Evolutionary conservation across 2,329 filamentous ascomycete species (phyloP), one percentile per base, ranked within the genome.

Genomic region (Fusarium robinianum): DNA sequence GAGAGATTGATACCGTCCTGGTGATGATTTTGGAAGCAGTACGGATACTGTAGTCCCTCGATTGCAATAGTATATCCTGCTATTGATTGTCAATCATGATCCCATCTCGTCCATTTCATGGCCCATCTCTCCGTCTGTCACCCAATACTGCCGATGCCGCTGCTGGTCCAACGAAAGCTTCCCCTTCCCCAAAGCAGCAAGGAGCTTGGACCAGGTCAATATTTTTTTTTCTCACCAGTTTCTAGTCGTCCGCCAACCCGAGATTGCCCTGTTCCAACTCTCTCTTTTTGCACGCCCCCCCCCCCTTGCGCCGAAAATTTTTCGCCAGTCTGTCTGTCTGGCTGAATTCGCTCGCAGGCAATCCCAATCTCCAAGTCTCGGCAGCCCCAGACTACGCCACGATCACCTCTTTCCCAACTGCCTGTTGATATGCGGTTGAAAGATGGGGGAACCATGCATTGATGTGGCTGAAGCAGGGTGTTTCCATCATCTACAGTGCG

Each of bases 291-390:
- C 48, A 50, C 49, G 14, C 58, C 49, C 50, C 33, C 8, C 14
- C 29, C 51, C 50, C 49, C 32, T 48, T 57, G 33, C 14, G 53
- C 59, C 58, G 59, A 62, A 61, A 51, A 23, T 41, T 62, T 62
- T 59, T 62, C 57, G 58, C 34, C 24, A 5, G 17, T 51, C 37
- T 42, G 18, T 24, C 37, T 12, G 6, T 38, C 25, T 42, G 26
- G 31, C 30, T 24, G 12, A 21, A 11, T 36, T 8, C 11, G 12
- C 33, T 16, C 22, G 35, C 29, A 46, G 38, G 41, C 22, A 57
- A 49, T 55, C 49, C 32, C 50, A 56, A 52, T 50, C 37, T 58
- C 44, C 30, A 35, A 49, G 41, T 38, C 55, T 46, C 41, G 40
- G 41, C 26, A 30, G 46, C 55, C 41, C 48, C 53, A 43, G 49